A percentile compares a stretch with the other conserved stretches of the same genome.
Evolutionary conservation across 768 basidiomycete genomes (phyloP).

Genomic region (Pleurotus djamor): DNA sequence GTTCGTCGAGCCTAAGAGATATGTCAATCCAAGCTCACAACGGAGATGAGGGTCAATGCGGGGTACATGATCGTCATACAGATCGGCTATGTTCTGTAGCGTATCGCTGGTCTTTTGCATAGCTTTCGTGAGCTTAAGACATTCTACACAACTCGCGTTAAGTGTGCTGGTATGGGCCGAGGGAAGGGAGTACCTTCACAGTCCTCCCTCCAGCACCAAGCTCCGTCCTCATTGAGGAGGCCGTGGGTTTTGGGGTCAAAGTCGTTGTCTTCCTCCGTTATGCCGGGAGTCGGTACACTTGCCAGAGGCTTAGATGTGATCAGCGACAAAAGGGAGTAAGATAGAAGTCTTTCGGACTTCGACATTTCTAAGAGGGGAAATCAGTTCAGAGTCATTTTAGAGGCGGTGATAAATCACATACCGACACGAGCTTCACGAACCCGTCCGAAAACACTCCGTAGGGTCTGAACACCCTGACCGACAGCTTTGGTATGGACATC

Average conservation of each 20-base stretch:
- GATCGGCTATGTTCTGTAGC: constrained; percentile 70
- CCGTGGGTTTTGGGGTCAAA: constrained; percentile 42
- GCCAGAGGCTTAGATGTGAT: constrained; percentile 68
- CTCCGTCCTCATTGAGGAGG: constrained; percentile 66
- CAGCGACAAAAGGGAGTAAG: constrained; percentile 70
- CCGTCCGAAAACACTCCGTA: constrained; percentile 60
- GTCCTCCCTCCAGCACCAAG: constrained; percentile 85
- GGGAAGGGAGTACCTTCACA: constrained; percentile 52
- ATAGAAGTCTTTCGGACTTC: constrained; percentile 69
- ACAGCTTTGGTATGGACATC: constrained; percentile 63
- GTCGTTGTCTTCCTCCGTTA: constrained; percentile 47
- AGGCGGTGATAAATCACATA: constrained; percentile 23
- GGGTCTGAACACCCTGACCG: constrained; percentile 63
- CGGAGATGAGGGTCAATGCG: background rate
- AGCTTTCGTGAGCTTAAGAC: constrained; percentile 75
- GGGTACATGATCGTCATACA: constrained; percentile 75
- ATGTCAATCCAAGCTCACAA: background rate
- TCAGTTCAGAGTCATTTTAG: background rate
- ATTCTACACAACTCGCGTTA: constrained; percentile 40
- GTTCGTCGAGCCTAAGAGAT: constrained; percentile 61
- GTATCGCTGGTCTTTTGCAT: constrained; percentile 75
- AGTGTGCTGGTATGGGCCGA: background rate
- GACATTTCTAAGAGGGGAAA: constrained; percentile 61
- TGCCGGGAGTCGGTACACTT: constrained; percentile 42
- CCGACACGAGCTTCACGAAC: constrained; percentile 70